Percentiles rank a stretch among this genome's conserved stretches.
These are phyloP conservation scores for Hymenoscyphus scutula DNA, from an alignment of 2,329 filamentous ascomycete species.

Conservation along the genomic window DNA sequence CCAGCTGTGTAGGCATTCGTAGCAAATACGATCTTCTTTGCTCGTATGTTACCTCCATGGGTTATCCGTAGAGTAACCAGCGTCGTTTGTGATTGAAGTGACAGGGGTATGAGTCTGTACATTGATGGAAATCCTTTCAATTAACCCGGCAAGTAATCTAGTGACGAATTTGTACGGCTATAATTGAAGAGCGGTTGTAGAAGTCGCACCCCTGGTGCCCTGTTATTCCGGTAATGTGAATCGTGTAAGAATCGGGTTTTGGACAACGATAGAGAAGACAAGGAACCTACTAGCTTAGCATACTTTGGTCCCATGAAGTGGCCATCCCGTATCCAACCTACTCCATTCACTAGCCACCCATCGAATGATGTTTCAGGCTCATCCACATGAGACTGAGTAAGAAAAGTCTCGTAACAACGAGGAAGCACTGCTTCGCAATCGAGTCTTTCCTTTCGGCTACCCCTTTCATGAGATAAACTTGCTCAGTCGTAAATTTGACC, in stretches of 20 bases:
- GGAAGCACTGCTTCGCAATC: conserved; percentile 44
- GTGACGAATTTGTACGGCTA: conserved; percentile 62
- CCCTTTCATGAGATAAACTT: conserved; percentile 39
- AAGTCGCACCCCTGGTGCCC: conserved; percentile 14
- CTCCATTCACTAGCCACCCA: conserved; percentile 29
- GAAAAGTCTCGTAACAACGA: conserved; percentile 39
- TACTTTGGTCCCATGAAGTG: too few relatives aligned
- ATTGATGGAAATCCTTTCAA: conserved; percentile 43
- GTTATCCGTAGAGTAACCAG: conserved; percentile 49
- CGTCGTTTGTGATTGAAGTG: conserved; percentile 17
- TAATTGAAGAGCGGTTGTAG: conserved; percentile 30
- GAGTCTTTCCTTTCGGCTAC: conserved; percentile 41
- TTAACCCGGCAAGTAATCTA: conserved; percentile 46
- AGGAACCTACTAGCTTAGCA: too few relatives aligned
- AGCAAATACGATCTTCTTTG: conserved; percentile 58
- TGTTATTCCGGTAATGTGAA: conserved; percentile 25
- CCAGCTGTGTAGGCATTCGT: conserved; percentile 67
- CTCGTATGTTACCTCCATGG: conserved; percentile 50
- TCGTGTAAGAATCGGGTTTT: background rate
- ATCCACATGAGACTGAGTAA: conserved; percentile 43
- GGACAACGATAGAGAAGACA: too few relatives aligned
- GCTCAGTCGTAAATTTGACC: conserved; percentile 40
- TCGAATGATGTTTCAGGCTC: conserved; percentile 63
- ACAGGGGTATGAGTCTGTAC: conserved; percentile 53
- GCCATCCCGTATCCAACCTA: too few relatives aligned